phyloP scores from a whole-genome alignment of 164 flowering plant species.

The Vitis amurensis region DNA sequence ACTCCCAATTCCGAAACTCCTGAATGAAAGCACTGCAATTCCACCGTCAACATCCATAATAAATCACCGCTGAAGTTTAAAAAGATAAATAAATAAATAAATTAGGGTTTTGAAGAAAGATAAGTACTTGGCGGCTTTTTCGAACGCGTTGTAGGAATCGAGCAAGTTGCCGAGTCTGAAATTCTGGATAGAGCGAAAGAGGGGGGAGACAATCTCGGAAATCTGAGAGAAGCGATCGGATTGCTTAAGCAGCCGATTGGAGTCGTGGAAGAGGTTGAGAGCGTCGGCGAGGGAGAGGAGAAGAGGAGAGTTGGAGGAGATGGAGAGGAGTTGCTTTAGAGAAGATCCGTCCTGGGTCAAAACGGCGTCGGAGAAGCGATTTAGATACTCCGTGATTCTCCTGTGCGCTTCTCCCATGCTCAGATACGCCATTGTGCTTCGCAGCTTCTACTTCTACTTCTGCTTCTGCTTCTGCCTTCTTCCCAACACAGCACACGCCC shows the following conservation, averaged over 20 bases:
- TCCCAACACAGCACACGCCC: too few relatives aligned
- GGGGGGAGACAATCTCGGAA: slow-evolving; percentile 59
- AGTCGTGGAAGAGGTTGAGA: slow-evolving; percentile 82
- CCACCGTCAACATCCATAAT: slow-evolving; percentile 8
- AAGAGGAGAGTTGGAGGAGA: slow-evolving; percentile 66
- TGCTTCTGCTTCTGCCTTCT: neutral
- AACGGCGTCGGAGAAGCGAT: slow-evolving; percentile 78
- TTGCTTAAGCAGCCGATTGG: slow-evolving; percentile 65
- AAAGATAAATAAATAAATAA: slow-evolving; percentile 1
- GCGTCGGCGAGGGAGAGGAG: slow-evolving; percentile 84
- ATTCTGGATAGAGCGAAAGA: slow-evolving; percentile 66
- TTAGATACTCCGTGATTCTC: slow-evolving; percentile 75
- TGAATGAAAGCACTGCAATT: slow-evolving; percentile 79
- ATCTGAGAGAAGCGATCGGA: slow-evolving; percentile 63
- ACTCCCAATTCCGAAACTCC: slow-evolving; percentile 97
- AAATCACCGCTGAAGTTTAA: neutral
- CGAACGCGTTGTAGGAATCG: slow-evolving; percentile 76
- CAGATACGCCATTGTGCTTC: slow-evolving; percentile 49
- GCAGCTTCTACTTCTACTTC: neutral
- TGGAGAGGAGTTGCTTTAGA: slow-evolving; percentile 58
- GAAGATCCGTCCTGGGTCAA: slow-evolving; percentile 65
- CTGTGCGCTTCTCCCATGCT: slow-evolving; percentile 98
- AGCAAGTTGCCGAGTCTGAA: slow-evolving; percentile 56
- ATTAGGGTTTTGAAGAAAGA: neutral
- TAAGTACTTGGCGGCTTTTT: slow-evolving; percentile 78